A percentile compares a stretch with the other conserved stretches of the same genome.
These are phyloP conservation scores for Rhizophlyctis rosea DNA, from an alignment of 192 early-diverging fungal species.

Conservation along the genomic window DNA sequence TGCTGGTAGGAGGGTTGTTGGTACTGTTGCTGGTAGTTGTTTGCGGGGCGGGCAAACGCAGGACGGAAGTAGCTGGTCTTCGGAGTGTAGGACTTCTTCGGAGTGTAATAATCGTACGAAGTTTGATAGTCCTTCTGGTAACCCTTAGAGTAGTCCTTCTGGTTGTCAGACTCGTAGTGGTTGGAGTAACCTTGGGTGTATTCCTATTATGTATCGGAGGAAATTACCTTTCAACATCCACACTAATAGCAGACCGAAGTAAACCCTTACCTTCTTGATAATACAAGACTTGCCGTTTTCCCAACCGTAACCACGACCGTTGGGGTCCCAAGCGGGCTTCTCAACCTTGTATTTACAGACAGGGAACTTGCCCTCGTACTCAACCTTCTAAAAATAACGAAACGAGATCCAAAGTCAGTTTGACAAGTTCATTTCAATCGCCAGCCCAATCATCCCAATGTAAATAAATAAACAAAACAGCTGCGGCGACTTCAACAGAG, in stretches of 20 bases:
- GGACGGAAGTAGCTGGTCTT: neutral
- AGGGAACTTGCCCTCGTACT: neutral
- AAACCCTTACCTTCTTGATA: neutral
- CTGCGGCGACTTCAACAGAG: too few relatives aligned
- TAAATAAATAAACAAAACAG: too few relatives aligned
- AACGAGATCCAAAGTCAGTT: too few relatives aligned
- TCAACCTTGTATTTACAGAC: neutral
- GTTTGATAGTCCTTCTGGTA: slow-evolving; percentile 1
- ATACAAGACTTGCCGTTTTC: slow-evolving; percentile 10
- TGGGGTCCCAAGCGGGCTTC: neutral
- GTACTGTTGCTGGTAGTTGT: neutral
- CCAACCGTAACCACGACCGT: slow-evolving; percentile 12
- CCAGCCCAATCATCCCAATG: too few relatives aligned
- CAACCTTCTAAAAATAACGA: too few relatives aligned
- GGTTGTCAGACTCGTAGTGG: neutral
- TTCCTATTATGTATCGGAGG: too few relatives aligned
- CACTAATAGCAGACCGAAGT: neutral
- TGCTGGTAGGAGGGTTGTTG: neutral
- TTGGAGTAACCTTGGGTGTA: slow-evolving; percentile 3
- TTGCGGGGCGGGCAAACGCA: neutral
- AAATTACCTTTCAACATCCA: neutral
- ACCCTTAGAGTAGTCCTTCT: neutral
- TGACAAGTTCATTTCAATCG: neutral
- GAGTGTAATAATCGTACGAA: too few relatives aligned
- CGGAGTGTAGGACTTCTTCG: too few relatives aligned